phyloP scores from a whole-genome alignment of 257 asterid genomes.

The Nicotiana benthamiana region DNA sequence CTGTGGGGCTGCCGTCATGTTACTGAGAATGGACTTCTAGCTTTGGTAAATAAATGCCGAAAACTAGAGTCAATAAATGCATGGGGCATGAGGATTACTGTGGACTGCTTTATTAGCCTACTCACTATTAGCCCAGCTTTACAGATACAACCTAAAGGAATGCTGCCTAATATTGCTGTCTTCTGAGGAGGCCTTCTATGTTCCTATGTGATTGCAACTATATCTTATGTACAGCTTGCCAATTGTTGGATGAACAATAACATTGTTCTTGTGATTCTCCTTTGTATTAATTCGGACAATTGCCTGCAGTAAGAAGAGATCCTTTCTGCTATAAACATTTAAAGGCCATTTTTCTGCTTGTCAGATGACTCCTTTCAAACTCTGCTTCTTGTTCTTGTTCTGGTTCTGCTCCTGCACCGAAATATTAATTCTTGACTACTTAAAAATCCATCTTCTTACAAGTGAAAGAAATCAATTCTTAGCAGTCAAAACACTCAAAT shows the following conservation, averaged over 20 bases:
- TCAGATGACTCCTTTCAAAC: neutral
- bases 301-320: neutral
- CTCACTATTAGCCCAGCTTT: constrained; percentile 75
- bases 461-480: neutral
- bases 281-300: neutral
- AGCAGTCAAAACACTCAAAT: neutral
- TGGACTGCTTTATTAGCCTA: constrained; percentile 57
- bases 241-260: neutral
- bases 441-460: neutral
- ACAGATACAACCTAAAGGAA: constrained; percentile 59
- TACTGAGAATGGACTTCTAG: constrained; percentile 68
- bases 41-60: constrained; percentile 61
- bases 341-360: neutral
- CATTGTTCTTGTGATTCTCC: neutral
- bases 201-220: neutral
- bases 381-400: neutral
- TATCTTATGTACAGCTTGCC: constrained; percentile 6
- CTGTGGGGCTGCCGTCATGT: constrained; percentile 94
- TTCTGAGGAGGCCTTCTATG: constrained; percentile 16
- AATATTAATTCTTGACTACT: neutral
- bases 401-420: too few species aligned
- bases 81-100: constrained; percentile 75
- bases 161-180: constrained; percentile 36
- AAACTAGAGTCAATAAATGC: constrained; percentile 73
- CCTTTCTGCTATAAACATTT: neutral